A percentile compares a stretch with the other conserved stretches of the same genome.
phyloP scores from a whole-genome alignment of 192 early-diverging fungal genomes.

The Polychytrium aggregatum region DNA sequence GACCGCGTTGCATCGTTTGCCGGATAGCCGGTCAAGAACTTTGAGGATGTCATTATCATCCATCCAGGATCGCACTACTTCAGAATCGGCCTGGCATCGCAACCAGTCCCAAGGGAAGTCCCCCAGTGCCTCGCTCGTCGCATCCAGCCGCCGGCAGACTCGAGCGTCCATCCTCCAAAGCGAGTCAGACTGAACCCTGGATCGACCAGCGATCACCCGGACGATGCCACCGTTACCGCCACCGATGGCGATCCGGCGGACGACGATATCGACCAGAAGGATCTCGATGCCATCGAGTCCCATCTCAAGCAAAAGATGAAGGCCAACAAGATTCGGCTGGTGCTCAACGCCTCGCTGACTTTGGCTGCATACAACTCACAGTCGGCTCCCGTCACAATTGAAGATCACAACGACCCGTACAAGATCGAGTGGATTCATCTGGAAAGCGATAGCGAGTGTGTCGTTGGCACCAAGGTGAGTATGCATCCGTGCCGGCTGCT shows the following conservation, averaged over 20 bases:
- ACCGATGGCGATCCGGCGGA: conserved; percentile 1
- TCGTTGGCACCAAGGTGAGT: conserved; percentile 52
- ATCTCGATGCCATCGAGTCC: conserved; percentile 40
- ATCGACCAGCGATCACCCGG: neutral
- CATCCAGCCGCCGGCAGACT: conserved; percentile 10
- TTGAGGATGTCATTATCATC: conserved; percentile 67
- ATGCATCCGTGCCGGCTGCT: too few relatives aligned
- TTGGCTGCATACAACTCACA: conserved; percentile 63
- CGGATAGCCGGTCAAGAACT: conserved; percentile 28
- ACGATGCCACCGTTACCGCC: neutral
- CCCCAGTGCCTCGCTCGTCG: conserved; percentile 73
- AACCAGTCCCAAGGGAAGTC: conserved; percentile 62
- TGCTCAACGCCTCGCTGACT: conserved; percentile 61
- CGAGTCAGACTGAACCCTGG: conserved; percentile 1
- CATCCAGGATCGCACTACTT: conserved; percentile 77
- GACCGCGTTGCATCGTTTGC: neutral
- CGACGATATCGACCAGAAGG: conserved; percentile 3
- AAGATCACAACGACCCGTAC: conserved; percentile 86
- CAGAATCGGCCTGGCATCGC: conserved; percentile 70
- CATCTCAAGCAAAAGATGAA: conserved; percentile 70
- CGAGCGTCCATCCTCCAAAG: neutral
- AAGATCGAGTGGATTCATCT: conserved; percentile 73
- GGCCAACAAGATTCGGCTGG: conserved; percentile 63
- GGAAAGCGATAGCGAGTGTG: conserved; percentile 29
- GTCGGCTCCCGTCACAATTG: conserved; percentile 51